Conservation (phyloP, 805 yeast species). For the Pichia deserticola region DNA sequence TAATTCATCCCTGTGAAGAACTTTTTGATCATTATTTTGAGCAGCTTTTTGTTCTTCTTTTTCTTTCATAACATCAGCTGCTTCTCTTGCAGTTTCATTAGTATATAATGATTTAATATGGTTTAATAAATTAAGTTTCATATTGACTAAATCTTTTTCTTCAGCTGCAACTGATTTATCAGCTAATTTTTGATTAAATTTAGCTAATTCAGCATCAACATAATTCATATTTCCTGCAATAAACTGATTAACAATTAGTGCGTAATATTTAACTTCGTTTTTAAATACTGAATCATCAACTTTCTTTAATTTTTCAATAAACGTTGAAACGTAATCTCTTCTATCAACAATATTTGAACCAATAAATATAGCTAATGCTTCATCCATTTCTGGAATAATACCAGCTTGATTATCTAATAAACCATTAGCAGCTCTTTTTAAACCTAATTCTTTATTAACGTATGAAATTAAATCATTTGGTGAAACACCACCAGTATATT, state of each 20-base stretch:
- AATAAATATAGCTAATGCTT: conserved; percentile 24
- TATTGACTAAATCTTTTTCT: conserved; percentile 44
- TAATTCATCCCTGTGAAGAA: conserved; percentile 11
- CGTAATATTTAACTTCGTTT: conserved; percentile 39
- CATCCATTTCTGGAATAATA: conserved; percentile 28
- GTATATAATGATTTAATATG: conserved; percentile 12
- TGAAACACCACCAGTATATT: conserved; percentile 38
- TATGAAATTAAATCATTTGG: conserved; percentile 43
- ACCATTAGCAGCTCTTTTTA: conserved; percentile 36
- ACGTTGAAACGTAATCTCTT: conserved; percentile 22
- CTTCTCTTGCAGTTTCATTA: conserved; percentile 13
- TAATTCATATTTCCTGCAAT: conserved; percentile 37
- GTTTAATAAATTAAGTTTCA: conserved; percentile 38
- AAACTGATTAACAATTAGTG: conserved; percentile 34
- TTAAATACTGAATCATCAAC: conserved; percentile 19
- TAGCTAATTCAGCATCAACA: conserved; percentile 36
- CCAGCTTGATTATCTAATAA: conserved; percentile 34
- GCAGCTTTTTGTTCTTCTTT: neutral
- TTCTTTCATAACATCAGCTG: conserved; percentile 14
- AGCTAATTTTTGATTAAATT: conserved; percentile 38
- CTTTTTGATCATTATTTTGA: neutral
- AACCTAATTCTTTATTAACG: conserved; percentile 35
- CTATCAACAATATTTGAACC: conserved; percentile 24
- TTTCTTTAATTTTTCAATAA: conserved; percentile 31
- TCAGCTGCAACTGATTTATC: conserved; percentile 31